phyloP scores from a whole-genome alignment of 2,329 filamentous ascomycete genomes.

The Leptodontidium sp. region DNA sequence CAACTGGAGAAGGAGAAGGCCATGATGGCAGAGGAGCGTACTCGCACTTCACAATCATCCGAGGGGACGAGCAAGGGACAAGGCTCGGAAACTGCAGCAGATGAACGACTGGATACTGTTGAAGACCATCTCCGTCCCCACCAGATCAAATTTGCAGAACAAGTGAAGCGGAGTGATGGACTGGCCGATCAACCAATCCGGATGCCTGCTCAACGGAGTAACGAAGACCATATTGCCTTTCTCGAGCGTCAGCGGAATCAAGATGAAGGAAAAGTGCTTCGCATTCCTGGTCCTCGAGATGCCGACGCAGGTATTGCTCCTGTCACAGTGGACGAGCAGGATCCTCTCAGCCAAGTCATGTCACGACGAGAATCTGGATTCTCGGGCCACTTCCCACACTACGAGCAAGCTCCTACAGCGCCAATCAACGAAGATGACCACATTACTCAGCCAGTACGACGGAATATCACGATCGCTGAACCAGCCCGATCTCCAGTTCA shows the following conservation, averaged over 20 bases:
- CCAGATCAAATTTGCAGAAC: slow-evolving; percentile 71
- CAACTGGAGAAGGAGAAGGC: slow-evolving; percentile 32
- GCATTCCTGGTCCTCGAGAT: slow-evolving; percentile 91
- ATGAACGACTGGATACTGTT: slow-evolving; percentile 19
- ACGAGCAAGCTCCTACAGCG: slow-evolving; percentile 20
- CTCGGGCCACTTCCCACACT: slow-evolving; percentile 18
- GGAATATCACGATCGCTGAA: slow-evolving; percentile 45
- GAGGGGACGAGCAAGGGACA: slow-evolving; percentile 28
- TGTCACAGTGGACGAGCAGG: slow-evolving; percentile 56
- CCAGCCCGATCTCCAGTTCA: slow-evolving; percentile 31
- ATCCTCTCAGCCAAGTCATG: slow-evolving; percentile 31
- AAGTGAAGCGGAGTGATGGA: slow-evolving; percentile 67
- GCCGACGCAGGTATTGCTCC: slow-evolving; percentile 84
- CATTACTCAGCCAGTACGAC: slow-evolving; percentile 29
- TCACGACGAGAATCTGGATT: slow-evolving; percentile 37
- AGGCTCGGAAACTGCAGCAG: slow-evolving; percentile 31
- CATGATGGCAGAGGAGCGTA: slow-evolving; percentile 32
- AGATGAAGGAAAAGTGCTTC: slow-evolving; percentile 76
- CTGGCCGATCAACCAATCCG: slow-evolving; percentile 55
- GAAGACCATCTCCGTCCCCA: slow-evolving; percentile 30
- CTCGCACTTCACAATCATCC: slow-evolving; percentile 28
- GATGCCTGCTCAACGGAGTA: slow-evolving; percentile 61
- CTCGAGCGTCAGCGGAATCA: slow-evolving; percentile 82
- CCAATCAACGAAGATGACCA: slow-evolving; percentile 33
- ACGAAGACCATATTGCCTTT: slow-evolving; percentile 88